Conservation (phyloP, 73 alveolate genomes). For the Breviolum minutum region DNA sequence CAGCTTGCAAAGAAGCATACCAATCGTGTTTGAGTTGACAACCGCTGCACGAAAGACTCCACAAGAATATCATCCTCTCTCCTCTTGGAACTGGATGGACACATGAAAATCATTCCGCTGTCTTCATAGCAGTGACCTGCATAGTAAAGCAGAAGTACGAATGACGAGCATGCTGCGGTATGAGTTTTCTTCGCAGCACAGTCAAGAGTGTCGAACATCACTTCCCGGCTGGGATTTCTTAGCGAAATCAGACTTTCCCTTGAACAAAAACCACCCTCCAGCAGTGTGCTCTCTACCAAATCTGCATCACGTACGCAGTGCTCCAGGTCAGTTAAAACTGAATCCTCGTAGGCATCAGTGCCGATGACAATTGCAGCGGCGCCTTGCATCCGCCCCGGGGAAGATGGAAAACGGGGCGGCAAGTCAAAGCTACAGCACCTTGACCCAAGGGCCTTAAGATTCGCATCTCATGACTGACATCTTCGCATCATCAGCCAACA, state of each 20-base stretch:
- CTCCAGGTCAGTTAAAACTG: not conserved
- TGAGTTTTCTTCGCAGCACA: not conserved
- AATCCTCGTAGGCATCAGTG: too few species aligned
- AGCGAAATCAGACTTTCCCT: not conserved
- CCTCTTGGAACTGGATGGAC: conserved; percentile 24
- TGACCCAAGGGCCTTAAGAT: too few species aligned
- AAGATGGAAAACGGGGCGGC: too few species aligned
- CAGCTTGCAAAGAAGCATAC: conserved; percentile 36
- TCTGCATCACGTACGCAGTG: not conserved
- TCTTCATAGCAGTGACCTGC: conserved; percentile 28
- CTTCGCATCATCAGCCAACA: too few species aligned
- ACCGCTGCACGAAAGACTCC: not conserved
- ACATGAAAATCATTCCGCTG: not conserved
- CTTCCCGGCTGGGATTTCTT: not conserved
- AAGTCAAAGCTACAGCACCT: too few species aligned
- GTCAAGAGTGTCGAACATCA: conserved; percentile 7
- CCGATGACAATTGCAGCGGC: too few species aligned
- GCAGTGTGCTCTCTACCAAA: not conserved
- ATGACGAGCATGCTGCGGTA: not conserved
- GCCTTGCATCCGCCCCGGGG: too few species aligned
- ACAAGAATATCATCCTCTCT: not conserved
- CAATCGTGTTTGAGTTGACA: not conserved
- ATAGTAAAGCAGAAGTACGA: not conserved
- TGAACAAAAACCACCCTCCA: not conserved
- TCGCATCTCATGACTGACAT: too few species aligned